Base-by-base conservation (phyloP, 1,284 basidiomycete species). In the Tranzscheliella williamsii region DNA sequence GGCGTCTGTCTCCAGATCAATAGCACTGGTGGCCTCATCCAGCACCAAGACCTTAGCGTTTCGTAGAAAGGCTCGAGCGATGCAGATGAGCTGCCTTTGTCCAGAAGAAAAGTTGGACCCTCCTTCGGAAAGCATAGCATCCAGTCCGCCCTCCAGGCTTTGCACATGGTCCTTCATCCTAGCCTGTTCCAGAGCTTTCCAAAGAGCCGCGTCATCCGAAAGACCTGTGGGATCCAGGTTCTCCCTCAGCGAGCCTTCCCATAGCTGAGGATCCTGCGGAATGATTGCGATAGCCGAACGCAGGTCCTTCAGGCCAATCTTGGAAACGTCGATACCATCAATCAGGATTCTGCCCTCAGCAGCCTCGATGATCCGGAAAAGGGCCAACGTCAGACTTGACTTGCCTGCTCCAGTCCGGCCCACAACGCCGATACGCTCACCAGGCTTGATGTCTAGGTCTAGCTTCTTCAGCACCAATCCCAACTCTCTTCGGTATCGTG, bases 351-450 rank as follows among this genome's bases (percentile, higher is more conserved):
- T 84, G 8, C 93, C 94, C 35, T 82, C 81, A 0, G 83, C 81
- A 0, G 89, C 87, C 75, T 97, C 93, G 45, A 77, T 68, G 47
- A 77, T 75, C 45, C 75, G 70, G 73, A 77, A 76, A 7, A 77
- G 71, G 4, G 78, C 81, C 26, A 83, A 77, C 37, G 85, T 81
- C 51, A 92, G 83, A 3, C 88, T 88, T 22, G 86, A 88, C 80
- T 95, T 95, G 54, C 92, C 92, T n/a, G 90, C 89, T 2, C 93
- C 91, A 1, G 93, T 96, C 52, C 92, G 81, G 2, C 92, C 92
- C 3, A 71, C 67, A 7, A 75, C 72, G 9, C 69, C 71, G 38
- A 95, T 84, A 65, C 90, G 90, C 75, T 93, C 88, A 38, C 84
- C 84, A 0, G 88, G 83, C 73, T 86, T 70, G 51, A 81, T 79